Evolutionary conservation across 768 basidiomycete species (phyloP).

Genomic region (Boletus rubroflammeus): DNA sequence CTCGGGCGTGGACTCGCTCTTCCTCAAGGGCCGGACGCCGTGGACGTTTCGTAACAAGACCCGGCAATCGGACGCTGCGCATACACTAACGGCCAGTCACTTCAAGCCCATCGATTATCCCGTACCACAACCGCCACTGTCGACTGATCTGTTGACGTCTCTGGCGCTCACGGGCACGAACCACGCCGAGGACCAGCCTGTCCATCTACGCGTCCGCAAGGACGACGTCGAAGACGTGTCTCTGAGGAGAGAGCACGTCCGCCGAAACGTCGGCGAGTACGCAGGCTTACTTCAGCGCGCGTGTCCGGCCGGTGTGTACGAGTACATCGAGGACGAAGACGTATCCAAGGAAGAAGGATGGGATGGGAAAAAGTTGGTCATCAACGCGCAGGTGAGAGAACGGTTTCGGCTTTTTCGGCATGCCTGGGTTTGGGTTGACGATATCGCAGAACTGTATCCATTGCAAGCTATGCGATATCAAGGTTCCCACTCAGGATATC

Average conservation of each 20-base stretch:
- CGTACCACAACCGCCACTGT: constrained; percentile 80
- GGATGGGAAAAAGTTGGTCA: constrained; percentile 85
- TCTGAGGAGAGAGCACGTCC: constrained; percentile 62
- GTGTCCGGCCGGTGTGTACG: constrained; percentile 96
- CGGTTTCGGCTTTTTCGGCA: neutral
- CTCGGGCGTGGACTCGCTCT: constrained; percentile 81
- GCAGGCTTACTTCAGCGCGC: constrained; percentile 85
- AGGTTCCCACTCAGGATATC: constrained; percentile 95
- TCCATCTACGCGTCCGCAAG: constrained; percentile 73
- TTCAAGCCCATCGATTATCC: constrained; percentile 84
- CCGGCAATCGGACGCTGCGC: constrained; percentile 55
- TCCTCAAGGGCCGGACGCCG: constrained; percentile 81
- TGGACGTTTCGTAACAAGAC: constrained; percentile 84
- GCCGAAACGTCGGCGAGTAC: constrained; percentile 70
- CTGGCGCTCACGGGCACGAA: constrained; percentile 90
- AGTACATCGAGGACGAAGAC: constrained; percentile 79
- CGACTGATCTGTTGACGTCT: constrained; percentile 90
- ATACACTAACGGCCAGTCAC: constrained; percentile 63
- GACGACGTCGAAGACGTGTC: constrained; percentile 38
- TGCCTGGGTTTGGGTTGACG: neutral
- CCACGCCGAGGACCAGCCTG: constrained; percentile 93
- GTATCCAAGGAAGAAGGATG: constrained; percentile 53
- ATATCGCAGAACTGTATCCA: constrained; percentile 87
- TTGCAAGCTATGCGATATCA: constrained; percentile 95
- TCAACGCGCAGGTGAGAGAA: constrained; percentile 94